phyloP scores from a whole-genome alignment of 164 flowering plant species.

The Nymphaea thermarum region DNA sequence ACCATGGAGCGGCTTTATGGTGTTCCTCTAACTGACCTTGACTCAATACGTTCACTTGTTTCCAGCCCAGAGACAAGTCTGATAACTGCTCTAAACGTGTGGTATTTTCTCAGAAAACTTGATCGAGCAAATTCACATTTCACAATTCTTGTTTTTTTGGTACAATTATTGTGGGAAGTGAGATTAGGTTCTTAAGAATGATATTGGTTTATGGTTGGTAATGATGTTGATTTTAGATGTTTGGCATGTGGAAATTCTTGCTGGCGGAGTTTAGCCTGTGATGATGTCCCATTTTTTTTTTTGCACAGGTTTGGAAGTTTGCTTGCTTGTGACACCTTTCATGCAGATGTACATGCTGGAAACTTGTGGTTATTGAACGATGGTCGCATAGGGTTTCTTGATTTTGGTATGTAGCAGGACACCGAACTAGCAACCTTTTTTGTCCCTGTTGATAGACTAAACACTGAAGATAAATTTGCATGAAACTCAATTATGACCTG shows the following conservation, averaged over 20 bases:
- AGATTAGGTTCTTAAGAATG: not conserved
- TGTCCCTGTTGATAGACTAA: too few relatives aligned
- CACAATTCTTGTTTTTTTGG: not conserved
- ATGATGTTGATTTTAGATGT: not conserved
- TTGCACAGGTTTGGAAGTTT: slow-evolving; percentile 91
- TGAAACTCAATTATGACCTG: too few relatives aligned
- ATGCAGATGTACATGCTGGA: slow-evolving; percentile 99
- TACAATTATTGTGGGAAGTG: not conserved
- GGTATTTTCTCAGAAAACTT: slow-evolving; percentile 28
- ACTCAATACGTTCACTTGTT: slow-evolving; percentile 80
- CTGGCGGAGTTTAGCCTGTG: not conserved
- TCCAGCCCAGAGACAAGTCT: slow-evolving; percentile 80
- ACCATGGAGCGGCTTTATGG: slow-evolving; percentile 98
- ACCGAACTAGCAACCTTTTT: too few relatives aligned
- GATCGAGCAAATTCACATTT: not conserved
- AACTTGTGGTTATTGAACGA: slow-evolving; percentile 88
- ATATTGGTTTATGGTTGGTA: not conserved
- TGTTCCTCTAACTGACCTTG: slow-evolving; percentile 91
- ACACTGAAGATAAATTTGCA: too few relatives aligned
- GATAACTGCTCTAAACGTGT: slow-evolving; percentile 88
- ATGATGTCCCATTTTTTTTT: not conserved
- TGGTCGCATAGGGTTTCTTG: slow-evolving; percentile 96
- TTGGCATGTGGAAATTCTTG: not conserved
- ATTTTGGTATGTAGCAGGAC: slow-evolving; percentile 48
- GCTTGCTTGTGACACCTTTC: slow-evolving; percentile 88